These are phyloP conservation scores for Endocladia muricata DNA, from an alignment of 31 red algal genomes.

Conservation along the genomic window DNA sequence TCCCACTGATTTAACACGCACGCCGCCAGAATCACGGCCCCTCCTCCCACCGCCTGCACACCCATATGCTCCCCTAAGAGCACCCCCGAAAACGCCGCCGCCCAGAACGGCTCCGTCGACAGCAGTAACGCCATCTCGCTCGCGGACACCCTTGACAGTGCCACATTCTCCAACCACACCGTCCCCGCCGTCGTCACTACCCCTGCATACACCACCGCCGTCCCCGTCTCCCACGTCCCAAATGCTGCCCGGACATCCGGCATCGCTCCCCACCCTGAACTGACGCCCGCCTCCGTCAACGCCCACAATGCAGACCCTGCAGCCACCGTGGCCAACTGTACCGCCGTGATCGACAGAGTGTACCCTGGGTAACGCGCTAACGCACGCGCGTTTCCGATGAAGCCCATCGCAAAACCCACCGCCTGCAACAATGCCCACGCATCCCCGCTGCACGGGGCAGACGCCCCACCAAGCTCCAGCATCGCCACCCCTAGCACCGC, in stretches of 20 bases:
- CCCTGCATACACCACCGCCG: slow-evolving; percentile 58
- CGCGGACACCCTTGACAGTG: slow-evolving; percentile 49
- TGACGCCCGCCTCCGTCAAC: neutral
- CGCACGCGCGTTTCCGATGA: slow-evolving; percentile 54
- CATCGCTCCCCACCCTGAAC: neutral
- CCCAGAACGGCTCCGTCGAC: slow-evolving; percentile 83
- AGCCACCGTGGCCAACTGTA: slow-evolving; percentile 58
- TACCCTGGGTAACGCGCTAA: slow-evolving; percentile 44
- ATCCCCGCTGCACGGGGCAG: slow-evolving; percentile 20
- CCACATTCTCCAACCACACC: slow-evolving; percentile 62
- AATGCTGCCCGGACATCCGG: neutral
- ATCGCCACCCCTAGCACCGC: slow-evolving; percentile 64
- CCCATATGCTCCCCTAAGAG: slow-evolving; percentile 70
- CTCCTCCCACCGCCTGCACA: slow-evolving; percentile 45
- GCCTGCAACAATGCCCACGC: slow-evolving; percentile 66
- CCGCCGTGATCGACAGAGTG: slow-evolving; percentile 22
- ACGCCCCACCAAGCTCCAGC: slow-evolving; percentile 51
- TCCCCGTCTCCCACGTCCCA: neutral
- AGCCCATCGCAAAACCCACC: slow-evolving; percentile 65
- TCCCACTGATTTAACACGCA: slow-evolving; percentile 42
- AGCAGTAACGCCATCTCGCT: slow-evolving; percentile 70
- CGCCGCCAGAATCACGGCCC: slow-evolving; percentile 68
- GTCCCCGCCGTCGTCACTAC: slow-evolving; percentile 75
- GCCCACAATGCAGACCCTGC: slow-evolving; percentile 35
- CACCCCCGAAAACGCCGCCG: slow-evolving; percentile 63